These are phyloP conservation scores for Nyssa sinensis DNA, from an alignment of 148 eudicot species.

Conservation along the genomic window DNA sequence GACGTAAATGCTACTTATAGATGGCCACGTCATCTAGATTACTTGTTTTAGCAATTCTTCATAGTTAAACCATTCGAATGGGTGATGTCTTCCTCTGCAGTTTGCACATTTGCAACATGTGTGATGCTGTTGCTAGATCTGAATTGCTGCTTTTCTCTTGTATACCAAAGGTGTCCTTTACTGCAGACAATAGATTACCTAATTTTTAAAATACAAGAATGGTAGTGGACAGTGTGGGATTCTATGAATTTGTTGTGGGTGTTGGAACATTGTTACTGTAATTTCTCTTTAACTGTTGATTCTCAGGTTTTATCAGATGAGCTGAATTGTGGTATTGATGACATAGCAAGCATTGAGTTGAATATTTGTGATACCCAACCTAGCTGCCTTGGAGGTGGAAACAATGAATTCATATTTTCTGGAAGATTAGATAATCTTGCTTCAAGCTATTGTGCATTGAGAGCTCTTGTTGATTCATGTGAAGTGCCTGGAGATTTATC, in stretches of 20 bases:
- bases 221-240: not conserved
- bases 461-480: conserved; percentile 91
- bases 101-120: not conserved
- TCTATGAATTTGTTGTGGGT: not conserved
- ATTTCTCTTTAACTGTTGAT: conserved; percentile 2
- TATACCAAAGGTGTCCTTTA: not conserved
- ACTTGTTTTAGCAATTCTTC: not conserved
- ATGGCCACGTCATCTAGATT: conserved; percentile 1
- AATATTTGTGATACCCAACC: conserved; percentile 96
- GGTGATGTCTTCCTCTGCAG: not conserved
- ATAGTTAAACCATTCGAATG: conserved; percentile 2
- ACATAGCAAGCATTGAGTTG: conserved; percentile 74
- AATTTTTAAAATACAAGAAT: not conserved
- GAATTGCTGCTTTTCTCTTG: not conserved
- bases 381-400: conserved; percentile 92
- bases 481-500: conserved; percentile 60
- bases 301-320: conserved; percentile 83
- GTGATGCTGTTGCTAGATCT: not conserved
- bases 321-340: conserved; percentile 65
- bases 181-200: not conserved
- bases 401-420: conserved; percentile 92
- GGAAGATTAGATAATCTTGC: conserved; percentile 98
- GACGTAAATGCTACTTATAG: not conserved
- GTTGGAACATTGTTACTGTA: not conserved
- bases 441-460: conserved; percentile 88